Evolutionary conservation across 192 early-diverging fungal genomes (phyloP).

Genomic region (Podila minutissima): DNA sequence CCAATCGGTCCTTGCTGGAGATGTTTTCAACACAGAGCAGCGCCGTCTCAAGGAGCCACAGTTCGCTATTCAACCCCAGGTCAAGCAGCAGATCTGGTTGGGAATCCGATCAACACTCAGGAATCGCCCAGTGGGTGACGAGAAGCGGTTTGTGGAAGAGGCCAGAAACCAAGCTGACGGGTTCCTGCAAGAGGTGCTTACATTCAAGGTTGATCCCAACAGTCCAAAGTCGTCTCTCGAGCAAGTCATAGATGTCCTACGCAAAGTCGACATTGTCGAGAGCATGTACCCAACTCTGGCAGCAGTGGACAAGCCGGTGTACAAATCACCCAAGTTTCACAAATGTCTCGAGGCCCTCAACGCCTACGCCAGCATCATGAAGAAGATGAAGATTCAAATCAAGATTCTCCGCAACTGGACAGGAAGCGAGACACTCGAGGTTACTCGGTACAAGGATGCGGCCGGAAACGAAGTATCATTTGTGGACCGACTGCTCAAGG

Average conservation of each 20-base stretch:
- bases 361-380: constrained; percentile 79
- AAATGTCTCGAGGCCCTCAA: constrained; percentile 75
- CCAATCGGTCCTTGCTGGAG: constrained; percentile 80
- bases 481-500: constrained; percentile 87
- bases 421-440: constrained; percentile 72
- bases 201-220: constrained; percentile 61
- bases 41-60: constrained; percentile 68
- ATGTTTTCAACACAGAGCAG: constrained; percentile 87
- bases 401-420: constrained; percentile 87
- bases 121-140: constrained; percentile 68
- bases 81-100: constrained; percentile 75
- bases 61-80: constrained; percentile 38
- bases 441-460: constrained; percentile 63
- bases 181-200: constrained; percentile 68
- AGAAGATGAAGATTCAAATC: constrained; percentile 74
- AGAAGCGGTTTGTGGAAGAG: constrained; percentile 73
- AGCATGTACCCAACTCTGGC: constrained; percentile 78
- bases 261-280: constrained; percentile 82
- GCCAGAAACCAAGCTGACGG: constrained; percentile 66
- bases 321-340: constrained; percentile 75
- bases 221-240: constrained; percentile 53
- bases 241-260: constrained; percentile 75
- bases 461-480: constrained; percentile 73
- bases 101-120: constrained; percentile 73
- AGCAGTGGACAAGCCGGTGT: constrained; percentile 72